A percentile compares a stretch with the other conserved stretches of the same genome.
Conservation (phyloP, 2,329 filamentous ascomycete species). For the Talaromyces amestolkiae region DNA sequence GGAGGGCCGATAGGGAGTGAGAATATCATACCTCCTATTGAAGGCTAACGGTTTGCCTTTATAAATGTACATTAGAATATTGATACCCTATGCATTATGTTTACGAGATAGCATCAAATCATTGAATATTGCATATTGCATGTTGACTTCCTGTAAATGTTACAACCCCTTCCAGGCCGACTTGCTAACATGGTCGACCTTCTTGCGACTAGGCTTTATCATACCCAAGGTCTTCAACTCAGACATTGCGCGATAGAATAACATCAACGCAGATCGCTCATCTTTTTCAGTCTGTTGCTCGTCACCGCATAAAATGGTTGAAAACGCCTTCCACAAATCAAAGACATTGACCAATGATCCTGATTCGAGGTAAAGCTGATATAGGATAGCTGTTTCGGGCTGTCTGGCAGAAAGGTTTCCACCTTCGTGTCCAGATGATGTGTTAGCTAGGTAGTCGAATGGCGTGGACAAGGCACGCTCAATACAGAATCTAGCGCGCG, state of each 20-base stretch:
- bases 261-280: slow-evolving; percentile 53
- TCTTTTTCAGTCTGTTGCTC: slow-evolving; percentile 27
- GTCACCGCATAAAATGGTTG: slow-evolving; percentile 48
- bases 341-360: slow-evolving; percentile 60
- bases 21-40: slow-evolving; percentile 66
- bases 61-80: slow-evolving; percentile 22
- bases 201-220: slow-evolving; percentile 85
- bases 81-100: slow-evolving; percentile 31
- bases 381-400: slow-evolving; percentile 59
- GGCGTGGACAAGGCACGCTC: slow-evolving; percentile 60
- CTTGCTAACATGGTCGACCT: slow-evolving; percentile 88
- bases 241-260: slow-evolving; percentile 82
- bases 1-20: slow-evolving; percentile 68
- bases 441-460: slow-evolving; percentile 56
- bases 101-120: background rate
- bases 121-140: background rate
- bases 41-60: background rate
- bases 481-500: slow-evolving; percentile 57
- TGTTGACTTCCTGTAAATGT: background rate
- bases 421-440: slow-evolving; percentile 43
- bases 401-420: slow-evolving; percentile 49
- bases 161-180: slow-evolving; percentile 68
- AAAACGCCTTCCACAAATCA: slow-evolving; percentile 62
- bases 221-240: slow-evolving; percentile 84
- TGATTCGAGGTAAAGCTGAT: slow-evolving; percentile 63